Percentiles rank a stretch among this genome's conserved stretches.
phyloP scores from a whole-genome alignment of 1,284 basidiomycete genomes.

The Cronartium quercuum region DNA sequence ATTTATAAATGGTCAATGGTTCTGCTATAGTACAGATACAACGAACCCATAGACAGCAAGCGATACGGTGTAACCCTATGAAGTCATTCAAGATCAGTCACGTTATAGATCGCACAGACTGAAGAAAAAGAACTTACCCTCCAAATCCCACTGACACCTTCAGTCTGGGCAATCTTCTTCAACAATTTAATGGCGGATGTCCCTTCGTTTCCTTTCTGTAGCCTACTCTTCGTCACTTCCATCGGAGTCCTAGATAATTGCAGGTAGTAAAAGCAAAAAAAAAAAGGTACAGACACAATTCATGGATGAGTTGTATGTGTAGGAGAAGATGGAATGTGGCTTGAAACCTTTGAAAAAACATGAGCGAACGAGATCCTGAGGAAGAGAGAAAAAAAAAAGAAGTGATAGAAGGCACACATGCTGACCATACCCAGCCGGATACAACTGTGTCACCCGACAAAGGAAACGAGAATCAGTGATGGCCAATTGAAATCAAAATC shows the following conservation, averaged over 20 bases:
- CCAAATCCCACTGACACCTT: background rate
- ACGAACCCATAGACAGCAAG: background rate
- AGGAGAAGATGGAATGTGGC: too few species aligned
- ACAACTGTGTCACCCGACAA: background rate
- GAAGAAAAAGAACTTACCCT: background rate
- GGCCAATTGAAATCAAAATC: background rate
- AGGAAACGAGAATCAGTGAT: background rate
- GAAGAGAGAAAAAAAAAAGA: too few species aligned
- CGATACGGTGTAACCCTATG: background rate
- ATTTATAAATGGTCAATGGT: too few species aligned
- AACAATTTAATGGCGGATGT: background rate
- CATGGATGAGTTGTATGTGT: too few species aligned
- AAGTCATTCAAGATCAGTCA: background rate
- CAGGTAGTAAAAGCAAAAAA: too few species aligned
- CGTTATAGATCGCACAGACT: background rate
- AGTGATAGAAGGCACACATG: background rate
- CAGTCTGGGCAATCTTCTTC: background rate
- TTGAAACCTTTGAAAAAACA: too few species aligned
- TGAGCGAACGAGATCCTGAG: too few species aligned
- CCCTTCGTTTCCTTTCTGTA: background rate
- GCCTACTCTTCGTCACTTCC: background rate
- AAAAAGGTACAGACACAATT: too few species aligned
- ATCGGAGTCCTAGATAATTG: background rate
- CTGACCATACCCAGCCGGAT: conserved; percentile 2
- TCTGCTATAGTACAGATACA: background rate